Evolutionary conservation across 2,329 filamentous ascomycete genomes (phyloP).

Genomic region (Pseudogymnoascus sp.): DNA sequence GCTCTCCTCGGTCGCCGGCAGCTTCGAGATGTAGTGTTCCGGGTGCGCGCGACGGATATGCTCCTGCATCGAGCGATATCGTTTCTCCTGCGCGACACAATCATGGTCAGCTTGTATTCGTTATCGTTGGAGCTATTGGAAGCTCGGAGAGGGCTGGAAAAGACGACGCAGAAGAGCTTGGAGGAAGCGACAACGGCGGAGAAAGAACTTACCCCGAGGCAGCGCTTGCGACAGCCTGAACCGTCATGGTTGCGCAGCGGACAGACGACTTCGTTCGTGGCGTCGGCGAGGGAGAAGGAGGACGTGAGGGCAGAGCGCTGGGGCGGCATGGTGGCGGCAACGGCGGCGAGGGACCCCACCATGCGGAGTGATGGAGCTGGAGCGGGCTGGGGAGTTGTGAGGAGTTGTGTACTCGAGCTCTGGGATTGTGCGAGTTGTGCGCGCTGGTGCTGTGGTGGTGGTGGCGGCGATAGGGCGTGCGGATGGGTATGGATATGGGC

Average conservation of each 20-base stretch:
- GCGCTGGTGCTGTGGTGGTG: neutral
- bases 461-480: neutral
- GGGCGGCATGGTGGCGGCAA: slow-evolving; percentile 61
- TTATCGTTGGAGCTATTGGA: neutral
- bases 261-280: slow-evolving; percentile 94
- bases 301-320: slow-evolving; percentile 70
- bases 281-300: slow-evolving; percentile 85
- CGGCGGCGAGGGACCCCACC: slow-evolving; percentile 42
- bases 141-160: neutral
- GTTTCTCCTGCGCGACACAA: slow-evolving; percentile 62
- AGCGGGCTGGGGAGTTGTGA: neutral
- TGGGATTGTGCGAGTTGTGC: neutral
- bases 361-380: slow-evolving; percentile 31
- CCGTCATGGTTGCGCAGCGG: slow-evolving; percentile 93
- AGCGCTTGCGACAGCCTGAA: slow-evolving; percentile 94
- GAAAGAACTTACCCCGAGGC: slow-evolving; percentile 77
- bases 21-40: slow-evolving; percentile 94
- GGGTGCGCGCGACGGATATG: slow-evolving; percentile 96
- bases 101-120: slow-evolving; percentile 17
- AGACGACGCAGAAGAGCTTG: neutral
- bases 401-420: neutral
- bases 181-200: slow-evolving; percentile 16
- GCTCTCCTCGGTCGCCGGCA: slow-evolving; percentile 96
- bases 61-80: slow-evolving; percentile 98
- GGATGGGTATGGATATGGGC: neutral